Evolutionary conservation across 148 eudicot genomes (phyloP), one percentile per base, ranked within the genome.

Genomic region (Suaeda aralocaspica): DNA sequence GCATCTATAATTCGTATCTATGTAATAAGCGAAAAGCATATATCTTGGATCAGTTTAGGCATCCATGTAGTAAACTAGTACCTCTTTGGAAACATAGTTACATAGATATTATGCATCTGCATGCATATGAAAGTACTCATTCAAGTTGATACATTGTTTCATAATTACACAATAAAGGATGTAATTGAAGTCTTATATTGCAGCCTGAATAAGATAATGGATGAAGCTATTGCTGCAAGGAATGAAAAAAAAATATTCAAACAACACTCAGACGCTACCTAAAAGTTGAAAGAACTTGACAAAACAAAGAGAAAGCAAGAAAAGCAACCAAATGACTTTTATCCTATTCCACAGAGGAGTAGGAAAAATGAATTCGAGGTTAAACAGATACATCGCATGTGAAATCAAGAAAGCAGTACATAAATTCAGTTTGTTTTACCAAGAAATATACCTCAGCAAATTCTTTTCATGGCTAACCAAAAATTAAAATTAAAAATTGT

Each of bases 121-220:
- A n/a, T n/a, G n/a, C n/a, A n/a, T n/a, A n/a, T n/a, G n/a, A n/a
- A n/a, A n/a, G n/a, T n/a, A n/a, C n/a, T n/a, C n/a, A n/a, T n/a
- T n/a, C n/a, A n/a, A n/a, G n/a, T 52, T 53, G 39, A 39, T 62
- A 67, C 66, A 33, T 67, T 59, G 67, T 61, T 22, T 52, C 11
- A 2, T 19, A 15, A 53, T 49, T 12, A 34, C 41, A 55, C 26
- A 36, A 4, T 50, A 59, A 56, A 31, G 48, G 24, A 50, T 68
- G 26, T 50, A 21, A 22, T 25, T 25, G 51, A 51, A 49, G 51
- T 13, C 36, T 5, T 33, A 36, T 18, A 5, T 12, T 50, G 51
- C 52, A 63, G 16, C 18, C 28, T 11, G 9, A n/a, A 19, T 28
- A n/a, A 53, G 30, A 51, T 18, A 44, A 19, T 52, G 59, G 8